Percentiles rank a stretch among this genome's conserved stretches.
phyloP scores from a whole-genome alignment of 208 protist species.

The Leptomonas seymouri region DNA sequence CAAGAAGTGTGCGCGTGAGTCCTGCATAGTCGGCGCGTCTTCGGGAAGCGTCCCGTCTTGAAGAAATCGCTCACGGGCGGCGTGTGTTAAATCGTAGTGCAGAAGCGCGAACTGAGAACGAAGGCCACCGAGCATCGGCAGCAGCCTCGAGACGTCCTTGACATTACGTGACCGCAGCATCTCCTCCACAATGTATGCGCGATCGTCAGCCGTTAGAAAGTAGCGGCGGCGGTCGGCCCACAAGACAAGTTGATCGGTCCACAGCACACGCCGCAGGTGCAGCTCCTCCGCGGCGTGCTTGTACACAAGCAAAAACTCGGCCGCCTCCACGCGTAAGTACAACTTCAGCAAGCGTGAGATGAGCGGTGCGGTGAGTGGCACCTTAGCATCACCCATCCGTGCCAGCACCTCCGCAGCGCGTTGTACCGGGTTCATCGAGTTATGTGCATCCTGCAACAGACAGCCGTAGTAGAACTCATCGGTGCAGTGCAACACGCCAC shows the following conservation, averaged over 20 bases:
- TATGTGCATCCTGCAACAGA: slow-evolving; percentile 79
- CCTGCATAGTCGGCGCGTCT: slow-evolving; percentile 49
- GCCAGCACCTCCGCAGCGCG: slow-evolving; percentile 48
- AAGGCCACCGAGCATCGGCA: slow-evolving; percentile 55
- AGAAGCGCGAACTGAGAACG: slow-evolving; percentile 72
- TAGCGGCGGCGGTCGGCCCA: slow-evolving; percentile 88
- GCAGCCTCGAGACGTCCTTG: slow-evolving; percentile 15
- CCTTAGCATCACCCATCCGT: slow-evolving; percentile 40
- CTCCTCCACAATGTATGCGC: slow-evolving; percentile 68
- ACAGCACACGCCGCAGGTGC: slow-evolving; percentile 42
- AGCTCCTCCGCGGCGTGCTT: slow-evolving; percentile 48
- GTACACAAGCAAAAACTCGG: slow-evolving; percentile 58
- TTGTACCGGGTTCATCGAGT: slow-evolving; percentile 56
- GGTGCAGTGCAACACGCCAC: slow-evolving; percentile 50
- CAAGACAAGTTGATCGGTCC: slow-evolving; percentile 71
- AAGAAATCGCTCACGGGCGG: slow-evolving; percentile 51
- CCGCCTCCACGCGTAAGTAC: slow-evolving; percentile 66
- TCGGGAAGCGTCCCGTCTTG: slow-evolving; percentile 32
- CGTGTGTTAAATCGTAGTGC: slow-evolving; percentile 57
- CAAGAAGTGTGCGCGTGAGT: slow-evolving; percentile 73
- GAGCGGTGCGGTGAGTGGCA: slow-evolving; percentile 50
- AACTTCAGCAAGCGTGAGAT: slow-evolving; percentile 67
- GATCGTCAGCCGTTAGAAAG: slow-evolving; percentile 54
- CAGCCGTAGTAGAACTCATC: slow-evolving; percentile 73
- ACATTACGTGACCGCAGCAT: slow-evolving; percentile 31